A percentile compares a stretch with the other conserved stretches of the same genome.
Conservation (phyloP, 2,329 filamentous ascomycete species). For the Zymoseptoria crescenta region DNA sequence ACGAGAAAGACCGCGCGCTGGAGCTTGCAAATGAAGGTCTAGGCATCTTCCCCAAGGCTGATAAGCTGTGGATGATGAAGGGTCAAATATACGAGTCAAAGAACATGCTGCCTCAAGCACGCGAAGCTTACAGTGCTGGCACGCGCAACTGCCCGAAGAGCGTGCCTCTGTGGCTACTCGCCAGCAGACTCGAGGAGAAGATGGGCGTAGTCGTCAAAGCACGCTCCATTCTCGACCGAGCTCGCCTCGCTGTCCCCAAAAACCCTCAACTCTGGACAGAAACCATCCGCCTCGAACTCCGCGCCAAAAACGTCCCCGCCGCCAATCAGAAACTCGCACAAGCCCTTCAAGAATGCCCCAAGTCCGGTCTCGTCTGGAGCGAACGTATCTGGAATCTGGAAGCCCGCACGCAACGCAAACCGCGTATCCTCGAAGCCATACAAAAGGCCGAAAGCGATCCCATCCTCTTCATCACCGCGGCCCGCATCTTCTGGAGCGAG, state of each 20-base stretch:
- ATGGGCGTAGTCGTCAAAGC: conserved; percentile 81
- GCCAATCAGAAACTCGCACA: conserved; percentile 90
- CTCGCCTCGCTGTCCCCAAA: conserved; percentile 78
- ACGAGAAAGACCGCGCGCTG: conserved; percentile 70
- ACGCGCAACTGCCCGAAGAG: conserved; percentile 80
- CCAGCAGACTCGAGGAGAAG: conserved; percentile 78
- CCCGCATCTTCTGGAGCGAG: conserved; percentile 93
- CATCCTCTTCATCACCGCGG: conserved; percentile 80
- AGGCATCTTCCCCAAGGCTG: conserved; percentile 72
- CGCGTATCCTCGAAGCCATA: conserved; percentile 85
- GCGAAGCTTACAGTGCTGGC: conserved; percentile 81
- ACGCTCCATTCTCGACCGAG: conserved; percentile 85
- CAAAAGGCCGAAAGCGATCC: conserved; percentile 94
- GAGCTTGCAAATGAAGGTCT: conserved; percentile 82
- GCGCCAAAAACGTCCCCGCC: conserved; percentile 72
- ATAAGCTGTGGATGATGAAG: conserved; percentile 98
- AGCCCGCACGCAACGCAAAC: conserved; percentile 82
- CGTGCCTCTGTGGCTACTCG: conserved; percentile 82
- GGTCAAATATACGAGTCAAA: conserved; percentile 91
- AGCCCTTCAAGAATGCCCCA: conserved; percentile 83
- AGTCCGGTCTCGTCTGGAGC: conserved; percentile 79
- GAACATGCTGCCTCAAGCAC: conserved; percentile 70
- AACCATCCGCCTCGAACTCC: conserved; percentile 84
- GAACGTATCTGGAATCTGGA: conserved; percentile 96
- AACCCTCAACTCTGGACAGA: conserved; percentile 82